These are phyloP conservation scores for Plasmodium relictum DNA, from an alignment of 169 alveolate genomes.

Conservation along the genomic window DNA sequence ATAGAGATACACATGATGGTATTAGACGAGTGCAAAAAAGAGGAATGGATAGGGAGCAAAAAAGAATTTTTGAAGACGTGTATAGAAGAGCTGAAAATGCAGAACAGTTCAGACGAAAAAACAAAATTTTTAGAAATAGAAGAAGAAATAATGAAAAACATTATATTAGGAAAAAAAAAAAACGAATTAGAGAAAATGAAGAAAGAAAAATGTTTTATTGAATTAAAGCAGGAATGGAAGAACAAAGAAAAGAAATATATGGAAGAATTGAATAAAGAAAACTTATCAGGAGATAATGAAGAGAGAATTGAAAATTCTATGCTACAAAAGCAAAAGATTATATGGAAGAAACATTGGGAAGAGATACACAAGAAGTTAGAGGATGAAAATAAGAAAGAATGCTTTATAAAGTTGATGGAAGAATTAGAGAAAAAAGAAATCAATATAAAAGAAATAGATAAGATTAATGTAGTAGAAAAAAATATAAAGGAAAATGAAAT, in stretches of 20 bases:
- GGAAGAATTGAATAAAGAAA: background rate
- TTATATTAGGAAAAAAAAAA: too few relatives aligned
- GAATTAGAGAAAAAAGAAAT: background rate
- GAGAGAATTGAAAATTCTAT: background rate
- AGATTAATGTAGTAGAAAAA: background rate
- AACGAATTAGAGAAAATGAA: too few relatives aligned
- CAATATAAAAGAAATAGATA: background rate
- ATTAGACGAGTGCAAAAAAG: too few relatives aligned
- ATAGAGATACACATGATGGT: background rate
- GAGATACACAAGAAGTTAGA: background rate
- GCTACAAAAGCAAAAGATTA: background rate
- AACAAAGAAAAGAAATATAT: background rate
- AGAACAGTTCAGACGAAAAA: background rate
- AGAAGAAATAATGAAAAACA: background rate
- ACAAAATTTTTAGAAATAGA: background rate
- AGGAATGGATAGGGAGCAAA: too few relatives aligned
- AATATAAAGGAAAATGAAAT: background rate
- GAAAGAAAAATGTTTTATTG: background rate
- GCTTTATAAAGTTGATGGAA: background rate
- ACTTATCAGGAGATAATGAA: background rate
- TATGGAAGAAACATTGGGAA: conserved; percentile 5
- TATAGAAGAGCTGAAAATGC: too few relatives aligned
- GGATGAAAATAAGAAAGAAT: background rate
- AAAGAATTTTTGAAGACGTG: too few relatives aligned
- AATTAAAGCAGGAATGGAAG: conserved; percentile 1